Base-by-base conservation (phyloP, 164 flowering plant species). In the Berberis thunbergii region DNA sequence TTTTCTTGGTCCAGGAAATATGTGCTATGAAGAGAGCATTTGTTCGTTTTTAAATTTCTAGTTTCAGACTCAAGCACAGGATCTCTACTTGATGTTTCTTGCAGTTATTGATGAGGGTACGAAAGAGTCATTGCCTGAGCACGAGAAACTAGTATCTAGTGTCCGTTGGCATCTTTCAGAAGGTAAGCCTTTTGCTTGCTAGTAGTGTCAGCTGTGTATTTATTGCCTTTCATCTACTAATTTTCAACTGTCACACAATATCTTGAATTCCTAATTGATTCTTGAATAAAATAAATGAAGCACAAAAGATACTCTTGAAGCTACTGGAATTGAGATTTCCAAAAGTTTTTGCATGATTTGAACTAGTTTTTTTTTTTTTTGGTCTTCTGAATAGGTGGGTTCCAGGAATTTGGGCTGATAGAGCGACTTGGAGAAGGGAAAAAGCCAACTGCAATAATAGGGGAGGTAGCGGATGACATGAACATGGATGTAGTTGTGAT, bases 141-240 rank as follows among this genome's bases (percentile, higher is more conserved):
- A 88, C 61, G 95, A 90, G 44, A 81, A 87, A n/a, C 93, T 83
- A 73, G 81, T 93, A 49, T 80, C 96, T 57, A 88, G 83, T 79
- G 78, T 93, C 67, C 88, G 97, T 38, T 90, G 98, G 98, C 97
- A 94, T 84, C 83, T 94, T 49, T 80, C 92, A 54, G 92, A 88
- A 90, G 98, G 98, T 93, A 64, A 2, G 74, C 45, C 46, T 49
- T 57, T 6, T 12, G 10, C 13, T 1, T 52, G 6, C 11, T 49
- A 6, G 11, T 49, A 11, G 52, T 11, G 11, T 49, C 26, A 26
- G 26, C 26, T 26, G 26, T 26, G 26, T 26, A 26, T 26, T 26
- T 26, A 26, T 26, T 26, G 26, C 26, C 26, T 26, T 26, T 26
- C 26, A 26, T 26, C 26, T 26, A 26, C 26, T 26, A 26, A 26